phyloP scores from a whole-genome alignment of 2,329 filamentous ascomycete genomes.

The Aspergillus piperis region DNA sequence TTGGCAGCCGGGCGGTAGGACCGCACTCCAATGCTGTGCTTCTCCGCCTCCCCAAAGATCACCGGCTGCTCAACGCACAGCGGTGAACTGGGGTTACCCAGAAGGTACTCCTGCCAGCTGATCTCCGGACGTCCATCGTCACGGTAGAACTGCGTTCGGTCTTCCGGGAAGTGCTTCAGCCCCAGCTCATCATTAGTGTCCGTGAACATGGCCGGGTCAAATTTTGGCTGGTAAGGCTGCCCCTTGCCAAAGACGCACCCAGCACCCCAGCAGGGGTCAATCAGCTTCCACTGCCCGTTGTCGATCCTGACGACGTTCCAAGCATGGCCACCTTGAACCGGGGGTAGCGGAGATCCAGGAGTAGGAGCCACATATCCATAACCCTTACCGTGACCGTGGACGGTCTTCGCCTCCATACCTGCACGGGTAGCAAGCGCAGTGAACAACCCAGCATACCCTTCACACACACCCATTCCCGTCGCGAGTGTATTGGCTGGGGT shows the following conservation, averaged over 20 bases:
- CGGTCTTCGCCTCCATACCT: conserved; percentile 74
- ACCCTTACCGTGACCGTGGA: conserved; percentile 83
- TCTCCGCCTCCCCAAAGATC: conserved; percentile 51
- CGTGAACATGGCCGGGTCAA: conserved; percentile 64
- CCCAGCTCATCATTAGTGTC: conserved; percentile 79
- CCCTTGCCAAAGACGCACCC: conserved; percentile 62
- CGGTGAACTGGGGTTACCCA: conserved; percentile 57
- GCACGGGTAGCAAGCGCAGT: conserved; percentile 74
- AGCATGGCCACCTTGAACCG: conserved; percentile 68
- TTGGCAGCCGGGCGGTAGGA: conserved; percentile 64
- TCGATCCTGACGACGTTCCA: conserved; percentile 95
- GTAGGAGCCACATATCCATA: conserved; percentile 67
- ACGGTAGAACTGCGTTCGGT: conserved; percentile 71
- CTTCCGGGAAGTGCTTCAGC: conserved; percentile 72
- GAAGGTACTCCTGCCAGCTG: conserved; percentile 80
- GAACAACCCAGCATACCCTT: conserved; percentile 85
- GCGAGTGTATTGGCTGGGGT: conserved; percentile 73
- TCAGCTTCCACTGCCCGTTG: conserved; percentile 81
- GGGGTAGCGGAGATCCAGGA: conserved; percentile 66
- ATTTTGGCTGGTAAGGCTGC: conserved; percentile 65
- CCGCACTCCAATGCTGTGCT: conserved; percentile 54
- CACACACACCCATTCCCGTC: conserved; percentile 81
- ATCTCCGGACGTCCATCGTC: conserved; percentile 64
- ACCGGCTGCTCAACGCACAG: conserved; percentile 46
- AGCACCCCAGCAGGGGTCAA: conserved; percentile 93